Conservation (phyloP, 768 basidiomycete genomes). For the Saitozyma podzolica region DNA sequence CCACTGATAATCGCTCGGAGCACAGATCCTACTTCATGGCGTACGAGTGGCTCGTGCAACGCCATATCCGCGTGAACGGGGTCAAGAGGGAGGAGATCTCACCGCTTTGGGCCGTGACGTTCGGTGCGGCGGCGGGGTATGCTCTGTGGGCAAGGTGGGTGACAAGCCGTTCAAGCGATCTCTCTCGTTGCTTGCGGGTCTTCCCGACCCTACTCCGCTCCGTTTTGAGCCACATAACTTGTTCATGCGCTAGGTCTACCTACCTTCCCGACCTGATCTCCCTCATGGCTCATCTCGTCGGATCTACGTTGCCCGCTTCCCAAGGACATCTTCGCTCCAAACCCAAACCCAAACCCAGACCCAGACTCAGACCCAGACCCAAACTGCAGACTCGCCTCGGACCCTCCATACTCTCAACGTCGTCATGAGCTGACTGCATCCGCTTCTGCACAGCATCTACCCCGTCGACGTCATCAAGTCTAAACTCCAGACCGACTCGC, state of each 20-base stretch:
- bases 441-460: constrained; percentile 66
- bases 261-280: no score
- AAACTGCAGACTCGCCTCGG: no score
- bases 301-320: no score
- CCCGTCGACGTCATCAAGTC: constrained; percentile 97
- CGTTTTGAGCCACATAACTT: no score
- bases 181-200: no score
- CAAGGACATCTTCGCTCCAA: no score
- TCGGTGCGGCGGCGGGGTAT: constrained; percentile 90
- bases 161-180: no score
- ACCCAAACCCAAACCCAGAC: no score
- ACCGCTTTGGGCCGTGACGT: constrained; percentile 74
- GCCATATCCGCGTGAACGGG: constrained; percentile 62
- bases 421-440: not conserved
- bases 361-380: no score
- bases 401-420: not conserved
- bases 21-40: constrained; percentile 71
- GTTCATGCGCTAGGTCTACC: no score
- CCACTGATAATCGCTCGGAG: constrained; percentile 31
- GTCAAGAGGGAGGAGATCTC: constrained; percentile 68
- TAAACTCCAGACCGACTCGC: constrained; percentile 83
- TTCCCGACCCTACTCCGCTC: no score
- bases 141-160: constrained; percentile 57
- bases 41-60: constrained; percentile 88
- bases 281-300: no score